Base-by-base conservation (phyloP, 352 stramenopile species). In the Phytophthora capsici region DNA sequence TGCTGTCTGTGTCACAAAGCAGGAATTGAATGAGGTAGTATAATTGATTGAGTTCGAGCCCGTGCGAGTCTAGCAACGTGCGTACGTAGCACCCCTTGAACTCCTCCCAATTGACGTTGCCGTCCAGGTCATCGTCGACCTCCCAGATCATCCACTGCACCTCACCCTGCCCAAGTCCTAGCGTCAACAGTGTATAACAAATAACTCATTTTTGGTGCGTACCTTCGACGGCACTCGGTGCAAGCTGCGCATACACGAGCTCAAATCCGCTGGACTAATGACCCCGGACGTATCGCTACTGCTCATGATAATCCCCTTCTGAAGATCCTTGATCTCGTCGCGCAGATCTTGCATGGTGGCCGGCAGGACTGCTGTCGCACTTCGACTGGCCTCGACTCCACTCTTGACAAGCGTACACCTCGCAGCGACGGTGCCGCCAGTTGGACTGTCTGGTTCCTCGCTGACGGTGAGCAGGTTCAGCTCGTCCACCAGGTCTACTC, bases 131-230 rank as follows among this genome's bases (percentile, higher is more conserved):
- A 57, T 99, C 94, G 73, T 99, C 96, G 3, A 97, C 87, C 70
- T 98, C 96, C 96, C 96, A 99, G 48, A 99, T 96, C 78, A 99
- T 98, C 75, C 97, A 95, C 58, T 98, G 90, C 14, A 98, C 78
- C 54, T 99, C 92, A 38, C 80, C 84, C 82, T 97, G 49, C 22
- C 23, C 22, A 41, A 41, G 28, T 34, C 28, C 8, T 13, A 13
- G 8, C 7, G 25, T 34, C 28, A 34, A 34, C 4, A 12, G 28
- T 34, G 28, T 34, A 8, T 34, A 20, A 20, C 16, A 17, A 41
- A 9, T 20, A 46, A 23, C 8, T 57, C n/a, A 10, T 23, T 46
- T 2, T n/a, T 13, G 13, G 19, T 1, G 40, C 9, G 26, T 61
- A 78, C 80, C 69, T 88, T 88, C 12, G 57, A 50, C 9, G 67